Evolutionary conservation across 1,284 basidiomycete species (phyloP), one percentile per base, ranked within the genome.

Genomic region (Fomitopsis pinicola): DNA sequence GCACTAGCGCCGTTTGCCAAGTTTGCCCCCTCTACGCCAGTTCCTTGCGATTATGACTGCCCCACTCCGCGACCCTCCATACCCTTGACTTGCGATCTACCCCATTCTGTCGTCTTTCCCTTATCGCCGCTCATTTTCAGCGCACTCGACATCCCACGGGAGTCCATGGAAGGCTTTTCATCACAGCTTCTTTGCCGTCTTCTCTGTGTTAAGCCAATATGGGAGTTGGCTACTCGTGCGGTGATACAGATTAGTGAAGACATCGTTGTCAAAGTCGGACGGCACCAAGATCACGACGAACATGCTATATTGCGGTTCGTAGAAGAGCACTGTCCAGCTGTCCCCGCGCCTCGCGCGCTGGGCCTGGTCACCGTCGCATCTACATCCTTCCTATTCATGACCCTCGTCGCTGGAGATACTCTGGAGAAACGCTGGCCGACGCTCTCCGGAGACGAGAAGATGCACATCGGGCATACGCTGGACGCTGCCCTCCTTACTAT

Each of bases 351-450:
- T 14, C 59, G 62, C 15, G 46, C 65, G 3, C 33, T 66, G 22
- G 67, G 66, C n/a, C 45, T 59, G 3, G 53, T 64, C 17, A 60
- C 30, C 14, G 42, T 69, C 2, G 63, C 62, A 5, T 46, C 48
- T 15, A 62, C 58, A n/a, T 61, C 59, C 14, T 69, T 55, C 60
- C 55, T 71, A 61, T 68, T 71, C 58, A 68, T 68, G 64, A 64
- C 67, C 17, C 52, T 55, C 17, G 42, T 71, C 22, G 57, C 67
- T 14, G 69, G 70, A 28, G 63, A 40, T 6, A 66, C 66, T 28
- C 28, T 64, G 57, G 60, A 64, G 42, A 55, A 30, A 9, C 59
- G 64, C 1, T 66, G 64, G 61, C 38, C 53, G 9, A 42, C 42
- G 30, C 50, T 64, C 22, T 38, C 48, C 6, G 40, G 40, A n/a